A percentile compares a stretch with the other conserved stretches of the same genome.
These are phyloP conservation scores for Ceratorhiza oryzae-sativae DNA, from an alignment of 1,284 basidiomycete species.

Conservation along the genomic window DNA sequence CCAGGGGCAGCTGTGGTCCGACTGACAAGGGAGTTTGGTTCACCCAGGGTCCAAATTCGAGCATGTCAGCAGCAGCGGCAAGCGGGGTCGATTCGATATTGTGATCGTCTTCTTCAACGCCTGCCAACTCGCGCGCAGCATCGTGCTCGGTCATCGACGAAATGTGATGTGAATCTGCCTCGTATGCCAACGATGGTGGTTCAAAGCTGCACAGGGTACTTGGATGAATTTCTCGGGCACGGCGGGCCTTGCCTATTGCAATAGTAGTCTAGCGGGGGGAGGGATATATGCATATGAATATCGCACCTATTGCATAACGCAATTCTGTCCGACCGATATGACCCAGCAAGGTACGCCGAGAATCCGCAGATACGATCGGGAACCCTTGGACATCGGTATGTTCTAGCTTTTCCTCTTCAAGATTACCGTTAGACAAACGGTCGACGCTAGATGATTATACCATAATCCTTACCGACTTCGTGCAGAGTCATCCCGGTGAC, in stretches of 20 bases:
- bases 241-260: conserved; percentile 71
- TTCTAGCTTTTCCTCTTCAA: conserved; percentile 69
- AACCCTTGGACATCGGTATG: conserved; percentile 86
- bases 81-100: conserved; percentile 59
- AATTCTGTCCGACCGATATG: conserved; percentile 90
- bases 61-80: conserved; percentile 62
- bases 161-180: background rate
- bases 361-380: conserved; percentile 77
- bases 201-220: conserved; percentile 78
- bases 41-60: conserved; percentile 90
- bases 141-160: conserved; percentile 45
- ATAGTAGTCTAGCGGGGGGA: background rate
- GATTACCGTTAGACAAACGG: background rate
- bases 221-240: conserved; percentile 64
- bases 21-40: conserved; percentile 95
- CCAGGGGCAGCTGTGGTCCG: conserved; percentile 89
- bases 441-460: background rate
- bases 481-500: conserved; percentile 77
- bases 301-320: conserved; percentile 80
- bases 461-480: conserved; percentile 70
- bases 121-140: conserved; percentile 45
- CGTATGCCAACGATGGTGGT: conserved; percentile 42
- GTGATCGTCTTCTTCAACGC: conserved; percentile 71
- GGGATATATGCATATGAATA: background rate
- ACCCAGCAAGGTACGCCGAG: conserved; percentile 72